These are phyloP conservation scores for Suillus subalutaceus DNA, from an alignment of 768 basidiomycete species.

Conservation along the genomic window DNA sequence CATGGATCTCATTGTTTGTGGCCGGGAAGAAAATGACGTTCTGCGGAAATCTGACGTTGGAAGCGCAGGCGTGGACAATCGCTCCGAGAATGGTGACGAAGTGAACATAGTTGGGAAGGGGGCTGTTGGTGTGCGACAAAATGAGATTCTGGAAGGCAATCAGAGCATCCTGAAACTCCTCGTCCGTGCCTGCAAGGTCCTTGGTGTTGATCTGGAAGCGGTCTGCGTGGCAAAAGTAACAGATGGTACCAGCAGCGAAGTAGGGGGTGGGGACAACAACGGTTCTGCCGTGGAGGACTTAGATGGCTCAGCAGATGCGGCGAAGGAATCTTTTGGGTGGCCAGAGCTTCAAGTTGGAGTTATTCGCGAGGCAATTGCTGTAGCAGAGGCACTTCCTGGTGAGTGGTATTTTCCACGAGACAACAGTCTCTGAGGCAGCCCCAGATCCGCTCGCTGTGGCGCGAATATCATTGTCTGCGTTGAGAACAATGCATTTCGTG, in stretches of 20 bases:
- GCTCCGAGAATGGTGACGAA: conserved; percentile 40
- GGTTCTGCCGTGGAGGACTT: conserved; percentile 34
- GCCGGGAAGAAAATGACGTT: conserved; percentile 70
- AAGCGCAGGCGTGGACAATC: conserved; percentile 50
- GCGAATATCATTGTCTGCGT: conserved; percentile 85
- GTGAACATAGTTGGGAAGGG: conserved; percentile 37
- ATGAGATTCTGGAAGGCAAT: conserved; percentile 80
- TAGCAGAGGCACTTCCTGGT: conserved; percentile 93
- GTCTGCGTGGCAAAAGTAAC: conserved; percentile 51
- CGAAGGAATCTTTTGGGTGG: conserved; percentile 79
- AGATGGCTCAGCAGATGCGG: conserved; percentile 32
- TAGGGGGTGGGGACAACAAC: conserved; percentile 27
- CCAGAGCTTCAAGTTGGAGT: conserved; percentile 92
- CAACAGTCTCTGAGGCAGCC: conserved; percentile 5
- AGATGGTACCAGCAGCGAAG: conserved; percentile 9
- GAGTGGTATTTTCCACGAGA: conserved; percentile 24
- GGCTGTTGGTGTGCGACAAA: conserved; percentile 69
- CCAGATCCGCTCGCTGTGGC: conserved; percentile 85
- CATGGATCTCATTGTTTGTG: conserved; percentile 85
- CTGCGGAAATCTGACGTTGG: conserved; percentile 39
- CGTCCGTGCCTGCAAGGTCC: conserved; percentile 71
- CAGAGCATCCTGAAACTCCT: conserved; percentile 76
- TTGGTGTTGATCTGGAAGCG: conserved; percentile 81
- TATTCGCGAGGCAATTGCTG: conserved; percentile 88
- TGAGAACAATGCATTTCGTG: conserved; percentile 71